These are phyloP conservation scores for Saccharomycopsis schoenii DNA, from an alignment of 805 yeast species.

Conservation along the genomic window DNA sequence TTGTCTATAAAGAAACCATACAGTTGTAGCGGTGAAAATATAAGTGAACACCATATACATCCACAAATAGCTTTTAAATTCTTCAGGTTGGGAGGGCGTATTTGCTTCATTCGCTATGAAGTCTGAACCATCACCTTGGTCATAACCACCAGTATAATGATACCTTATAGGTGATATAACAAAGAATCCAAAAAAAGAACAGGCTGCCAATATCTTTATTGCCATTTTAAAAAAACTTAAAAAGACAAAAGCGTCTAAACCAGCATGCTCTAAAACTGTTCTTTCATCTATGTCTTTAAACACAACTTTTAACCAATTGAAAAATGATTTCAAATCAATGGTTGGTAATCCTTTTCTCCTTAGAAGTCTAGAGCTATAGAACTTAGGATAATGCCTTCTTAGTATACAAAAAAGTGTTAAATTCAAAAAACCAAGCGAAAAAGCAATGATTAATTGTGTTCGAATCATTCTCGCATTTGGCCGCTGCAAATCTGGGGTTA, in stretches of 20 bases:
- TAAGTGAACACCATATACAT: conserved; percentile 82
- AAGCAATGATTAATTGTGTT: conserved; percentile 68
- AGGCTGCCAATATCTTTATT: conserved; percentile 53
- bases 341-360: conserved; percentile 46
- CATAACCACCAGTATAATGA: conserved; percentile 73
- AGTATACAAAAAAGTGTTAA: conserved; percentile 60
- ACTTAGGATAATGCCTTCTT: conserved; percentile 64
- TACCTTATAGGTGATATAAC: conserved; percentile 80
- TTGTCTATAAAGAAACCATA: conserved; percentile 52
- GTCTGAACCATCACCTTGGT: conserved; percentile 38
- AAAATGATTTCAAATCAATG: conserved; percentile 44
- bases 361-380: conserved; percentile 66
- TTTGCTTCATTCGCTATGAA: background rate
- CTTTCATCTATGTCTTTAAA: conserved; percentile 50
- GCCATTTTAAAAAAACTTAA: conserved; percentile 86
- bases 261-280: conserved; percentile 80
- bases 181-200: conserved; percentile 59
- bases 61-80: conserved; percentile 50
- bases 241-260: conserved; percentile 89
- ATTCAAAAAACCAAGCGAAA: conserved; percentile 57
- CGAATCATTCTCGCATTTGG: conserved; percentile 48
- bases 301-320: conserved; percentile 75
- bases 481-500: conserved; percentile 16
- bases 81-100: conserved; percentile 15
- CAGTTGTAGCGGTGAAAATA: conserved; percentile 63